These are phyloP conservation scores for Xylaria sp. DNA, from an alignment of 2,329 filamentous ascomycete species.

Conservation along the genomic window DNA sequence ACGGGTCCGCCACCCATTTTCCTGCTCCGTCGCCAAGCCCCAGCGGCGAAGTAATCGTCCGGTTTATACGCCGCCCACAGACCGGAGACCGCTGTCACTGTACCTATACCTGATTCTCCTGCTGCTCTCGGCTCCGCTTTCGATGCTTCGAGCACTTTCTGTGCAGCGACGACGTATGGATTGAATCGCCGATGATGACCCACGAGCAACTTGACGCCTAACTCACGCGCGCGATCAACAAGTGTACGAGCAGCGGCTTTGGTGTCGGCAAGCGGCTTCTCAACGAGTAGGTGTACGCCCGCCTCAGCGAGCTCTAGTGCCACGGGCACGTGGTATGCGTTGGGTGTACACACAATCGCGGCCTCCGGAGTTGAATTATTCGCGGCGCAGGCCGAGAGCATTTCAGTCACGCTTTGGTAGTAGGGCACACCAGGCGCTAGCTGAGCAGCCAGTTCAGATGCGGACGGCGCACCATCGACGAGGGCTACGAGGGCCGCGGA, in stretches of 20 bases:
- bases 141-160: slow-evolving; percentile 2
- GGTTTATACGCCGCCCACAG: slow-evolving; percentile 21
- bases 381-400: slow-evolving; percentile 14
- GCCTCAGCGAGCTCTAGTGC: slow-evolving; percentile 15
- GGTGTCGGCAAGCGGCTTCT: slow-evolving; percentile 21
- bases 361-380: not conserved
- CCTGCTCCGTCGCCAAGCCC: slow-evolving; percentile 16
- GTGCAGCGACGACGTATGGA: slow-evolving; percentile 15
- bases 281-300: slow-evolving; percentile 21
- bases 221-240: slow-evolving; percentile 2
- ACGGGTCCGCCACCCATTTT: slow-evolving; percentile 10
- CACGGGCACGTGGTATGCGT: slow-evolving; percentile 20
- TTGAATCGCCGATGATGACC: slow-evolving; percentile 22
- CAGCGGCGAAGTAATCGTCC: not conserved
- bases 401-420: slow-evolving; percentile 14
- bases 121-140: not conserved
- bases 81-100: slow-evolving; percentile 1
- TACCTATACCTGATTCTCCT: not conserved
- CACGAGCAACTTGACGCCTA: slow-evolving; percentile 16
- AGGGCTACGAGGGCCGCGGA: slow-evolving; percentile 11
- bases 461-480: slow-evolving; percentile 18
- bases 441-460: slow-evolving; percentile 10
- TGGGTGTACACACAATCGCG: slow-evolving; percentile 20
- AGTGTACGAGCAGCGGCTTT: not conserved
- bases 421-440: slow-evolving; percentile 18